Evolutionary conservation across 148 eudicot species (phyloP).

Genomic region (Salicornia ramosissima): DNA sequence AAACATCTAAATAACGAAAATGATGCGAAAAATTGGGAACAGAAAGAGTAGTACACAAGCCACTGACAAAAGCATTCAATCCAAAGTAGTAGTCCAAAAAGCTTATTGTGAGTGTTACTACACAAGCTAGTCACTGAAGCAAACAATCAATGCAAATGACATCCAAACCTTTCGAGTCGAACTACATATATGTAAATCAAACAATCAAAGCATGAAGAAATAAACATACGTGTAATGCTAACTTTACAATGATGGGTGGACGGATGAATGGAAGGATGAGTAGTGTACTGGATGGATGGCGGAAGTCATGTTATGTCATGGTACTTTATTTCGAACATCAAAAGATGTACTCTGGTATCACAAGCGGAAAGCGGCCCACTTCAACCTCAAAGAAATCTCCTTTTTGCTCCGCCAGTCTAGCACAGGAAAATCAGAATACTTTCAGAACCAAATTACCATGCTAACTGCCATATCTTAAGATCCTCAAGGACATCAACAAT

Average conservation of each 20-base stretch:
- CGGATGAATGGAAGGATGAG: too few species aligned
- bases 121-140: background rate
- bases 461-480: background rate
- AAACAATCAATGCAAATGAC: background rate
- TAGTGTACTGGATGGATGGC: too few species aligned
- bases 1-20: too few species aligned
- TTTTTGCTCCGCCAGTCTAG: conserved; percentile 51
- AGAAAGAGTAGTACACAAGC: background rate
- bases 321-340: conserved; percentile 18
- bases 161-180: background rate
- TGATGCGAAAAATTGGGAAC: too few species aligned
- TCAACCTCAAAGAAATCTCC: conserved; percentile 51
- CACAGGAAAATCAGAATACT: background rate
- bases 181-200: background rate
- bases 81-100: background rate
- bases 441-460: background rate
- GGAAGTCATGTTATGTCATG: too few species aligned
- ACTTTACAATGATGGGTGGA: background rate
- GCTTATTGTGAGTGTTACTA: background rate
- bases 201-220: background rate
- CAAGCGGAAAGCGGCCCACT: conserved; percentile 58
- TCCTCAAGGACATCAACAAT: too few species aligned
- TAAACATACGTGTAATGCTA: background rate
- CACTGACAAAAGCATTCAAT: background rate
- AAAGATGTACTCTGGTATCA: conserved; percentile 70